These are phyloP conservation scores for Rhynchospora tenuis DNA, from an alignment of 176 grass and related monocot species.

Conservation along the genomic window DNA sequence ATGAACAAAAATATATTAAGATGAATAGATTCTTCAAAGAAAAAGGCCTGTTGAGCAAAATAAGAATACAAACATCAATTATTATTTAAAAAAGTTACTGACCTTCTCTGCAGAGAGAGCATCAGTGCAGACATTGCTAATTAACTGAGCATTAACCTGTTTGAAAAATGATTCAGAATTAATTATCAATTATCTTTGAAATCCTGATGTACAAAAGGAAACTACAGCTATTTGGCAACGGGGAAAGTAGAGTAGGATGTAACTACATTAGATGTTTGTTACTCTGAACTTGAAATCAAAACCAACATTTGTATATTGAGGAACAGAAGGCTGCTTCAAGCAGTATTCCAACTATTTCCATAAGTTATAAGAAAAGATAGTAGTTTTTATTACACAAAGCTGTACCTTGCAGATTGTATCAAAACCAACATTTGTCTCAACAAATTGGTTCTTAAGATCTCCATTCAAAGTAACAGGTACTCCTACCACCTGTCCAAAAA, in stretches of 20 bases:
- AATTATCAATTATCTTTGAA: not conserved
- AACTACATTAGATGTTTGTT: not conserved
- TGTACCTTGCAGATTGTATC: slow-evolving; percentile 98
- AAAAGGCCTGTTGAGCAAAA: slow-evolving; percentile 17
- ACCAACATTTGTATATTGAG: too few relatives aligned
- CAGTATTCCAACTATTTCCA: too few relatives aligned
- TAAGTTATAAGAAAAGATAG: too few relatives aligned
- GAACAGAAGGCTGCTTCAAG: not conserved
- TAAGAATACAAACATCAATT: not conserved
- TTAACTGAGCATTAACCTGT: slow-evolving; percentile 97
- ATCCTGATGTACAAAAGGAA: not conserved
- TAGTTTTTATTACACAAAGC: too few relatives aligned
- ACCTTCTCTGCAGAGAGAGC: slow-evolving; percentile 99
- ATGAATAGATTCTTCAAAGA: slow-evolving; percentile 5
- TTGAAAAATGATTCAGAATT: slow-evolving; percentile 15
- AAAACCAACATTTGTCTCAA: slow-evolving; percentile 93
- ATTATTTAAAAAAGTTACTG: not conserved
- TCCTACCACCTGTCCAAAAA: slow-evolving; percentile 67
- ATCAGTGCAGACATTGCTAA: slow-evolving; percentile 96
- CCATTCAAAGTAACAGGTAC: slow-evolving; percentile 99
- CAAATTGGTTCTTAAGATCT: slow-evolving; percentile 98
- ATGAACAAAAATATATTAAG: slow-evolving; percentile 29
- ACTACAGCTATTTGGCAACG: not conserved
- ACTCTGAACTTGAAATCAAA: not conserved
- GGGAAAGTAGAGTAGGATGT: not conserved